Percentiles rank a stretch among this genome's conserved stretches.
These are phyloP conservation scores for Flaveria brownii DNA, from an alignment of 129 eudicot species.

Conservation along the genomic window DNA sequence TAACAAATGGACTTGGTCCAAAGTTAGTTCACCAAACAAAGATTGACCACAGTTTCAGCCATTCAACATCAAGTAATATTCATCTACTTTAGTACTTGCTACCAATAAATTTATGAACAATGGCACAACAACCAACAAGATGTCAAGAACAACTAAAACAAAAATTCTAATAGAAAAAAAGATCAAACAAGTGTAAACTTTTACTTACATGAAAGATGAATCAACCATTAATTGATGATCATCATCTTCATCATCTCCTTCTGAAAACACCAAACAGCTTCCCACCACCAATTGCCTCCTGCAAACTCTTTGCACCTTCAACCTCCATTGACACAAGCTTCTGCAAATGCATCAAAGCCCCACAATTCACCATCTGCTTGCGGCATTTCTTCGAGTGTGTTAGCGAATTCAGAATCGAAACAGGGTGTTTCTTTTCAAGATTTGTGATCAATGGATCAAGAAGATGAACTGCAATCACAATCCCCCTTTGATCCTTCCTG, in stretches of 20 bases:
- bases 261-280: slow-evolving; percentile 72
- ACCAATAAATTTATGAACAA: slow-evolving; percentile 40
- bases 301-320: slow-evolving; percentile 71
- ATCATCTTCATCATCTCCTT: slow-evolving; percentile 29
- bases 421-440: slow-evolving; percentile 54
- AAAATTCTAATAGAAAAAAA: slow-evolving; percentile 20
- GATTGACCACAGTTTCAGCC: slow-evolving; percentile 32
- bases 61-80: slow-evolving; percentile 30
- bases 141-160: not conserved
- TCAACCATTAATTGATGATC: not conserved
- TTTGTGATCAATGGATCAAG: slow-evolving; percentile 44
- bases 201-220: slow-evolving; percentile 10
- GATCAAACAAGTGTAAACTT: slow-evolving; percentile 18
- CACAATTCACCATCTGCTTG: slow-evolving; percentile 62
- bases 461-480: slow-evolving; percentile 45
- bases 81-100: slow-evolving; percentile 37
- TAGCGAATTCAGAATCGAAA: slow-evolving; percentile 48
- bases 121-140: slow-evolving; percentile 32
- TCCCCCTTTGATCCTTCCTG: slow-evolving; percentile 61
- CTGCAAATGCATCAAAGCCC: slow-evolving; percentile 52
- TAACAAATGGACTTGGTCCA: slow-evolving; percentile 30
- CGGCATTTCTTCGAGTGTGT: slow-evolving; percentile 64
- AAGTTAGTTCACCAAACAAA: slow-evolving; percentile 48
- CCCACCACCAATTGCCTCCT: slow-evolving; percentile 54
- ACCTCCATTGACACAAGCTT: slow-evolving; percentile 61